phyloP scores from a whole-genome alignment of 2,329 filamentous ascomycete genomes.

The Coniella lustricola region DNA sequence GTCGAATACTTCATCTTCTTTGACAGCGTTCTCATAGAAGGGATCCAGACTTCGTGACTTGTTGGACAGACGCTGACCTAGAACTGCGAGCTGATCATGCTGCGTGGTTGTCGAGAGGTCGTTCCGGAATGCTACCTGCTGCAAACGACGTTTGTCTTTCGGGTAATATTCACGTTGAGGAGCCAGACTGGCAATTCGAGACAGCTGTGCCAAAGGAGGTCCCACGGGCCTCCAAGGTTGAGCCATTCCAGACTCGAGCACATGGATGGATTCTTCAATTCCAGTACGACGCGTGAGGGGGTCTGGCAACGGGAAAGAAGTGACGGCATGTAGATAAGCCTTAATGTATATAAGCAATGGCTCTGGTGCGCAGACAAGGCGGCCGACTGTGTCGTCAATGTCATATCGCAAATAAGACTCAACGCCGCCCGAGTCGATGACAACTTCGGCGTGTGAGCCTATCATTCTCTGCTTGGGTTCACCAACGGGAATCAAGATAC shows the following conservation, averaged over 20 bases:
- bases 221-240: conserved; percentile 40
- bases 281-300: conserved; percentile 52
- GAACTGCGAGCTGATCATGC: conserved; percentile 28
- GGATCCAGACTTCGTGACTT: conserved; percentile 25
- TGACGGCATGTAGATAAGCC: conserved; percentile 53
- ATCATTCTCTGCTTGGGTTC: conserved; percentile 21
- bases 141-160: conserved; percentile 22
- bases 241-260: conserved; percentile 40
- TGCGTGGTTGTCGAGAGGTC: conserved; percentile 29
- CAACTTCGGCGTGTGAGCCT: conserved; percentile 37
- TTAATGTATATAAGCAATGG: conserved; percentile 48
- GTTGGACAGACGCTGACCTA: conserved; percentile 23
- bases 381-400: conserved; percentile 47
- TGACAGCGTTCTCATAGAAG: conserved; percentile 12
- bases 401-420: conserved; percentile 41
- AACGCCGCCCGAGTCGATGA: conserved; percentile 22
- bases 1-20: background rate
- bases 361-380: conserved; percentile 51
- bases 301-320: conserved; percentile 52
- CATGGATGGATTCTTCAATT: conserved; percentile 49
- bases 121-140: conserved; percentile 30
- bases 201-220: conserved; percentile 16
- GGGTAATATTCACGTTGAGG: conserved; percentile 32
- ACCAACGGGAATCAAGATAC: conserved; percentile 48
- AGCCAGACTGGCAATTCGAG: conserved; percentile 25